Percentiles rank a stretch among this genome's conserved stretches.
These are phyloP conservation scores for Thecaphora frezii DNA, from an alignment of 1,284 basidiomycete genomes.

Conservation along the genomic window DNA sequence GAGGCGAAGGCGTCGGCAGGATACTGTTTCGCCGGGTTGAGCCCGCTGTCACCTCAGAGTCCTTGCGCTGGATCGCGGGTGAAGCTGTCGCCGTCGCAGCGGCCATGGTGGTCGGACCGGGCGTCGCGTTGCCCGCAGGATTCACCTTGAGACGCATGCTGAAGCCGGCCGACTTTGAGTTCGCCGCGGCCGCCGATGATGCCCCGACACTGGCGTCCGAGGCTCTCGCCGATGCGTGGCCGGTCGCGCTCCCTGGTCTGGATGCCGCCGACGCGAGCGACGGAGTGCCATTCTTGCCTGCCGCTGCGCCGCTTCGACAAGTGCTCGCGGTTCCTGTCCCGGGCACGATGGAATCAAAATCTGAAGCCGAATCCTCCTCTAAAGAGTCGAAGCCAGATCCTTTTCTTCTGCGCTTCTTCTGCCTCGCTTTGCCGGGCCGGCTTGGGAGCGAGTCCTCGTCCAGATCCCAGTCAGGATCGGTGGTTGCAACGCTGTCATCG, in stretches of 20 bases:
- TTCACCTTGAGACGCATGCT: slow-evolving; percentile 45
- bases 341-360: slow-evolving; percentile 29
- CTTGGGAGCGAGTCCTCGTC: slow-evolving; percentile 42
- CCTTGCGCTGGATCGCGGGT: slow-evolving; percentile 26
- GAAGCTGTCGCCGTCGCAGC: slow-evolving; percentile 8
- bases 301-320: slow-evolving; percentile 4
- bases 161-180: slow-evolving; percentile 20
- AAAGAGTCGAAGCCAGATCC: slow-evolving; percentile 26
- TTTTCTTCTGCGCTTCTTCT: slow-evolving; percentile 38
- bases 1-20: slow-evolving; percentile 29
- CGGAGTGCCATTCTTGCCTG: not conserved
- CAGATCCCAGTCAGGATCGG: slow-evolving; percentile 43
- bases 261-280: slow-evolving; percentile 8
- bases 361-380: slow-evolving; percentile 35
- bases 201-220: slow-evolving; percentile 10
- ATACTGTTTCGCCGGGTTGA: slow-evolving; percentile 35
- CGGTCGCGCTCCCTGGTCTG: slow-evolving; percentile 1
- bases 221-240: slow-evolving; percentile 9
- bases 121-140: slow-evolving; percentile 5
- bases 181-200: not conserved
- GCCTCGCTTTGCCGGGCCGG: slow-evolving; percentile 39
- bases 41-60: slow-evolving; percentile 16
- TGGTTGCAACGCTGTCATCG: slow-evolving; percentile 31
- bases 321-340: slow-evolving; percentile 8
- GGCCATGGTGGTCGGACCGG: slow-evolving; percentile 2